phyloP scores from a whole-genome alignment of 1,139 yeast species.

The Ogataea hybrid region DNA sequence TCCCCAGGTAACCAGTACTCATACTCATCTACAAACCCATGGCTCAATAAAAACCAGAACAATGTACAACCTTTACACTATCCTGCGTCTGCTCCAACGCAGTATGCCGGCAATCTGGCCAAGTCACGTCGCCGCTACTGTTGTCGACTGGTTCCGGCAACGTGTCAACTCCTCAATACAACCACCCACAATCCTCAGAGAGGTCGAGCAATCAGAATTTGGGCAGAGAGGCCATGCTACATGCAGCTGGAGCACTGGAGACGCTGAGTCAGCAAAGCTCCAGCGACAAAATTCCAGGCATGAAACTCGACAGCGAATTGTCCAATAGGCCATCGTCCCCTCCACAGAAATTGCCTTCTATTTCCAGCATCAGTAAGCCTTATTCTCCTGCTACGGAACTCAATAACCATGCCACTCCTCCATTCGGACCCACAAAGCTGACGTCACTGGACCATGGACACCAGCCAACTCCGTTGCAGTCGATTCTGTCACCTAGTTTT shows the following conservation, averaged over 20 bases:
- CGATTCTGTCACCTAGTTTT: conserved; percentile 40
- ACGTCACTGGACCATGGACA: conserved; percentile 20
- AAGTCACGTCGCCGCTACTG: conserved; percentile 61
- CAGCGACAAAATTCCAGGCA: conserved; percentile 30
- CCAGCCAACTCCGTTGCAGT: conserved; percentile 17
- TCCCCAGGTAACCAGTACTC: conserved; percentile 33
- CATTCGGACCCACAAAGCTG: conserved; percentile 20
- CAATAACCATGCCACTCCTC: conserved; percentile 31
- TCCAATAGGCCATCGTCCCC: conserved; percentile 14
- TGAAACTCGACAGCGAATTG: conserved; percentile 24
- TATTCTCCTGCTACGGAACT: conserved; percentile 30
- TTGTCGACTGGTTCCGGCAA: conserved; percentile 33
- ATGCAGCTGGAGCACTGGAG: conserved; percentile 62
- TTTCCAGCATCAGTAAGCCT: conserved; percentile 25
- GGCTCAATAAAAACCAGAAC: conserved; percentile 28
- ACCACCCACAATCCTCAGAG: conserved; percentile 34
- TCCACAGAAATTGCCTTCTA: conserved; percentile 24
- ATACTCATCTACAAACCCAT: conserved; percentile 26
- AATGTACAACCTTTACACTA: conserved; percentile 54
- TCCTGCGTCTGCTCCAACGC: conserved; percentile 69
- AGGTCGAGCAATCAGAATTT: conserved; percentile 27
- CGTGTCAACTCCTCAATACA: conserved; percentile 33
- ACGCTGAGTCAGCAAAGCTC: conserved; percentile 36
- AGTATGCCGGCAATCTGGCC: conserved; percentile 63
- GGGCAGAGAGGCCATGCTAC: conserved; percentile 31